Evolutionary conservation across 1,284 basidiomycete genomes (phyloP).

Genomic region (Irpex sp.): DNA sequence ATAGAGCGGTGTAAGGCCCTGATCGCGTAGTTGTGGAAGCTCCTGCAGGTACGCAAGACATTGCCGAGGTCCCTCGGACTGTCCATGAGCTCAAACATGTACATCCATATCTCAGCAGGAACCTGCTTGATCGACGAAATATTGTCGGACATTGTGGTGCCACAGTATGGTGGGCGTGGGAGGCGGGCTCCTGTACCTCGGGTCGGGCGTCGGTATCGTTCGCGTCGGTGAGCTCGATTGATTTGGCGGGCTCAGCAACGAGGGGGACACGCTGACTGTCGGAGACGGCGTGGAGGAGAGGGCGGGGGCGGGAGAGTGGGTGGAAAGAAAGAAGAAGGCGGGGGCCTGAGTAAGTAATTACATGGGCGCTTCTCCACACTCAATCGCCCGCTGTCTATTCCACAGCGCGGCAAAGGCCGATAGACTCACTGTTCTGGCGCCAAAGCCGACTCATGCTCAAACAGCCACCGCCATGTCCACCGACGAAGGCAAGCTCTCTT

Average conservation of each 20-base stretch:
- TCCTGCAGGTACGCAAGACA: slow-evolving; percentile 28
- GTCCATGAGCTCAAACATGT: slow-evolving; percentile 28
- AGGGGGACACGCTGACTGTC: not conserved
- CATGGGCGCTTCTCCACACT: not conserved
- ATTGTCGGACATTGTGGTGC: slow-evolving; percentile 6
- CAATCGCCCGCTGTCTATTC: not conserved
- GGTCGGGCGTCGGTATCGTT: not conserved
- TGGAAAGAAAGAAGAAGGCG: not conserved
- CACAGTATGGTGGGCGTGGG: not conserved
- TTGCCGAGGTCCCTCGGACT: slow-evolving; percentile 27
- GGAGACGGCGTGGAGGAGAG: not conserved
- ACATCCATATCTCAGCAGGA: slow-evolving; percentile 29
- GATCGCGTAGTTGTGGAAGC: slow-evolving; percentile 29
- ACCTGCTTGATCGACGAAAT: slow-evolving; percentile 13
- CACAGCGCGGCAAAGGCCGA: not conserved
- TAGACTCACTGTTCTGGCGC: not conserved
- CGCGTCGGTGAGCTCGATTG: not conserved
- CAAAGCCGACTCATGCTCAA: not conserved
- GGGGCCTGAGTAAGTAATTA: not conserved
- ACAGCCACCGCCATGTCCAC: slow-evolving; percentile 18
- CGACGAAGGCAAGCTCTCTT: slow-evolving; percentile 55
- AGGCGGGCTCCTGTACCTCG: not conserved
- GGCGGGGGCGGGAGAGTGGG: not conserved
- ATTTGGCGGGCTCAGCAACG: not conserved
- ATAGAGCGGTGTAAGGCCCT: slow-evolving; percentile 34